These are phyloP conservation scores for Paracamarosporium sp. DNA, from an alignment of 2,329 filamentous ascomycete genomes.

Conservation along the genomic window DNA sequence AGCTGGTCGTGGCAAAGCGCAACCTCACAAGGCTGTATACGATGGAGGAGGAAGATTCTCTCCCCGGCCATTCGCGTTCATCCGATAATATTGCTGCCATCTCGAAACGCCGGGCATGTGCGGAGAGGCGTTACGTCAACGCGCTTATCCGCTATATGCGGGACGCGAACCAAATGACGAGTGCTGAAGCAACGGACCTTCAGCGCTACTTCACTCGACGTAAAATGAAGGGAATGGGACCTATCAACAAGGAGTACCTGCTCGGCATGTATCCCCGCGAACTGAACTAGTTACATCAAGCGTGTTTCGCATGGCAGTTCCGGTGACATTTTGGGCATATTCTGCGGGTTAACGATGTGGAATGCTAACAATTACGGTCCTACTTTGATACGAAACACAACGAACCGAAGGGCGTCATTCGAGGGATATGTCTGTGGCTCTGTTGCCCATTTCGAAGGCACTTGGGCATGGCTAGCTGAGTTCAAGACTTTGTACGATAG, in stretches of 20 bases:
- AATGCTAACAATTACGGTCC: too few species aligned
- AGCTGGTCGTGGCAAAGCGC: slow-evolving; percentile 13
- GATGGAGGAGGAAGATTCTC: slow-evolving; percentile 15
- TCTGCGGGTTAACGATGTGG: too few species aligned
- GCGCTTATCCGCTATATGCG: slow-evolving; percentile 24
- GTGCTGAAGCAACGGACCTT: slow-evolving; percentile 10
- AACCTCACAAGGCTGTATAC: slow-evolving; percentile 18
- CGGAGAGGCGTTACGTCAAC: slow-evolving; percentile 26
- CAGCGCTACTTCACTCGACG: slow-evolving; percentile 18
- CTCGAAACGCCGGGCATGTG: slow-evolving; percentile 10
- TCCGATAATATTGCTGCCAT: slow-evolving; percentile 1
- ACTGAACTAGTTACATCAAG: slow-evolving; percentile 4
- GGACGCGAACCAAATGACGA: slow-evolving; percentile 17
- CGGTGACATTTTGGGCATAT: background rate
- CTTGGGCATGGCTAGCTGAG: too few species aligned
- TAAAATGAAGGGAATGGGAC: slow-evolving; percentile 14
- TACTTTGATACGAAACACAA: too few species aligned
- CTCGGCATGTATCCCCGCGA: slow-evolving; percentile 20
- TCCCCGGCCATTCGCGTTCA: background rate
- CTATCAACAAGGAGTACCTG: slow-evolving; percentile 13
- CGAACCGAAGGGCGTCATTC: too few species aligned
- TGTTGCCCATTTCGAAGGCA: too few species aligned
- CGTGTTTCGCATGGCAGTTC: background rate
- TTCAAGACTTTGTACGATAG: too few species aligned
- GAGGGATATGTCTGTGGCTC: too few species aligned